Conservation (phyloP, 768 basidiomycete genomes). For the Podaxis sp. region DNA sequence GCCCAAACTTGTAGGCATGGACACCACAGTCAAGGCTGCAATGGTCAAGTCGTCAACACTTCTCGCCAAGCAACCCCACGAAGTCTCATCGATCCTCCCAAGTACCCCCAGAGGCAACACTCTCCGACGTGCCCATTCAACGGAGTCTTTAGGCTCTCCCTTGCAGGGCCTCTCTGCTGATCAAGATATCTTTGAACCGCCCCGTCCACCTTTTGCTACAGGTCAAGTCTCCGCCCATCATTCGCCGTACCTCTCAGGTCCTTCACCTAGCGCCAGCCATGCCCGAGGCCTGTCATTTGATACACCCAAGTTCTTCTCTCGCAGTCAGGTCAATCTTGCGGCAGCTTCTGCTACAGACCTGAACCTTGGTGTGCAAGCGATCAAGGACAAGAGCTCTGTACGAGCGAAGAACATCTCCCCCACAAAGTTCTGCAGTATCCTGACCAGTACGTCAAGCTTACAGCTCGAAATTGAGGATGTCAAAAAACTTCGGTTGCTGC, state of each 20-base stretch:
- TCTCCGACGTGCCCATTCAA: slow-evolving; percentile 69
- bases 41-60: slow-evolving; percentile 86
- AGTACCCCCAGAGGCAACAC: slow-evolving; percentile 42
- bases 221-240: slow-evolving; percentile 37
- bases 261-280: slow-evolving; percentile 38
- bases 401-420: slow-evolving; percentile 51
- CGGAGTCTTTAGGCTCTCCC: slow-evolving; percentile 62
- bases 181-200: slow-evolving; percentile 35
- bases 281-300: slow-evolving; percentile 62
- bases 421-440: slow-evolving; percentile 60
- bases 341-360: slow-evolving; percentile 37
- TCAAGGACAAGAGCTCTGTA: slow-evolving; percentile 47
- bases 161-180: slow-evolving; percentile 33
- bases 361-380: slow-evolving; percentile 28
- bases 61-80: slow-evolving; percentile 39
- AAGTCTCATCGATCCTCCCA: slow-evolving; percentile 28
- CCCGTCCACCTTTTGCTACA: slow-evolving; percentile 28
- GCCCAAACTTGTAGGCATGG: slow-evolving; percentile 77
- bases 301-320: slow-evolving; percentile 44
- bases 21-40: slow-evolving; percentile 81
- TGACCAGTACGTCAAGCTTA: slow-evolving; percentile 64
- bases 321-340: slow-evolving; percentile 43
- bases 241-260: slow-evolving; percentile 30
- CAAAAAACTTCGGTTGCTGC: slow-evolving; percentile 81
- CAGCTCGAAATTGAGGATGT: slow-evolving; percentile 81